Conservation (phyloP, 2,329 filamentous ascomycete species). For the Cucurbitaria berberidis region DNA sequence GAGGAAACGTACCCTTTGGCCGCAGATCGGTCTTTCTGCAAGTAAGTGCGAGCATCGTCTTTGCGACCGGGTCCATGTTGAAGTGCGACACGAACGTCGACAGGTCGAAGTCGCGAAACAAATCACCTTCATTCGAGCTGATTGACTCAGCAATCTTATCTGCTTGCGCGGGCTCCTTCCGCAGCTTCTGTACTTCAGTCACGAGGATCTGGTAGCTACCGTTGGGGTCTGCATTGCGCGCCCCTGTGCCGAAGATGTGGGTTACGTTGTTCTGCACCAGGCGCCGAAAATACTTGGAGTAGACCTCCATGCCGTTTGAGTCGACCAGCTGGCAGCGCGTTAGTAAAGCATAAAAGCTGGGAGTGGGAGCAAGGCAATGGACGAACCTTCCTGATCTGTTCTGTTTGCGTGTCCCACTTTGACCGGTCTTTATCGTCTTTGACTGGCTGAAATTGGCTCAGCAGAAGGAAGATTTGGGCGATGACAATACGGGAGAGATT, state of each 20-base stretch:
- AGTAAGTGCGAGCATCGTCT: conserved; percentile 84
- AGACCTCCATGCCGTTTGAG: conserved; percentile 99
- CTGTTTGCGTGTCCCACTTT: conserved; percentile 91
- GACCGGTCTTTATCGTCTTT: conserved; percentile 90
- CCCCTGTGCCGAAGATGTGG: conserved; percentile 84
- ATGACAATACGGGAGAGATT: conserved; percentile 87
- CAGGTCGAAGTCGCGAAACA: conserved; percentile 96
- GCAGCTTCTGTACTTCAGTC: conserved; percentile 84
- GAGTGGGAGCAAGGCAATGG: conserved; percentile 9
- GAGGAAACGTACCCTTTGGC: conserved; percentile 74
- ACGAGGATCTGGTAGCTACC: conserved; percentile 84
- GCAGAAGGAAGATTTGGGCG: conserved; percentile 90
- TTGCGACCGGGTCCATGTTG: conserved; percentile 85
- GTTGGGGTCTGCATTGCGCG: conserved; percentile 73
- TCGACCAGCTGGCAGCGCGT: conserved; percentile 74
- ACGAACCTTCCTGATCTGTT: conserved; percentile 88
- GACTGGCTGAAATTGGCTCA: conserved; percentile 74
- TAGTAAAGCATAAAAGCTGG: conserved; percentile 18
- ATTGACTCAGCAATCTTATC: conserved; percentile 92
- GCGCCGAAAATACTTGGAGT: conserved; percentile 92
- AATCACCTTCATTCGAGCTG: conserved; percentile 86
- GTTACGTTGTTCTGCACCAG: conserved; percentile 88
- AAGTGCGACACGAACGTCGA: conserved; percentile 96
- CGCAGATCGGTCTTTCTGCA: conserved; percentile 86
- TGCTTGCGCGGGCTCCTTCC: conserved; percentile 79